These are phyloP conservation scores for Grosmannia huntii DNA, from an alignment of 2,329 filamentous ascomycete species.

Conservation along the genomic window DNA sequence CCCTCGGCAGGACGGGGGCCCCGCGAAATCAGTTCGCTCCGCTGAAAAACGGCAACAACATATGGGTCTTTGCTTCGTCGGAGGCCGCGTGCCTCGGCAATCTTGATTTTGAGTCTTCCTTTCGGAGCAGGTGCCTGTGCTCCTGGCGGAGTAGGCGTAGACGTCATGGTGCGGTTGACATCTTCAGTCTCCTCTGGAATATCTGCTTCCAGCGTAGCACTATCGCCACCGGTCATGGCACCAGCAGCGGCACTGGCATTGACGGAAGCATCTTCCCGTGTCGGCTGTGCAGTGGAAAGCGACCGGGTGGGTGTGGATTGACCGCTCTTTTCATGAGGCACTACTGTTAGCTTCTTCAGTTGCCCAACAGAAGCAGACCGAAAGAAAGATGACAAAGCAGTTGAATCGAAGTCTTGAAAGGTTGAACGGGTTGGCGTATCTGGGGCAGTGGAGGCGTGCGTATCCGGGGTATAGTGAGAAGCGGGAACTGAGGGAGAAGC, in stretches of 20 bases:
- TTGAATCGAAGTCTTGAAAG: constrained; percentile 17
- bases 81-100: constrained; percentile 72
- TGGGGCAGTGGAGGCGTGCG: constrained; percentile 5
- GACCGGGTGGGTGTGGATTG: constrained; percentile 82
- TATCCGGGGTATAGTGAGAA: background rate
- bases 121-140: constrained; percentile 60
- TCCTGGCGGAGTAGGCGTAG: constrained; percentile 37
- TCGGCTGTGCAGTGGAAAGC: constrained; percentile 51
- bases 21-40: constrained; percentile 89
- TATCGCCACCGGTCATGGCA: constrained; percentile 20
- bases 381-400: constrained; percentile 18
- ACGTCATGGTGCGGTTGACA: constrained; percentile 30
- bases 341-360: constrained; percentile 82
- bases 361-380: constrained; percentile 52
- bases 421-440: constrained; percentile 17
- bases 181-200: constrained; percentile 2
- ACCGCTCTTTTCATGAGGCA: constrained; percentile 73
- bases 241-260: constrained; percentile 5
- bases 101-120: constrained; percentile 82
- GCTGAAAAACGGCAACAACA: constrained; percentile 91
- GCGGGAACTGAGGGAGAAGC: background rate
- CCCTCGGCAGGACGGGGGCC: constrained; percentile 56
- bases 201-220: constrained; percentile 12
- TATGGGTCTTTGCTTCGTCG: constrained; percentile 80
- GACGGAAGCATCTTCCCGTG: constrained; percentile 26